A percentile compares a stretch with the other conserved stretches of the same genome.
These are phyloP conservation scores for Lachnum nothofagi DNA, from an alignment of 2,329 filamentous ascomycete species.

Conservation along the genomic window DNA sequence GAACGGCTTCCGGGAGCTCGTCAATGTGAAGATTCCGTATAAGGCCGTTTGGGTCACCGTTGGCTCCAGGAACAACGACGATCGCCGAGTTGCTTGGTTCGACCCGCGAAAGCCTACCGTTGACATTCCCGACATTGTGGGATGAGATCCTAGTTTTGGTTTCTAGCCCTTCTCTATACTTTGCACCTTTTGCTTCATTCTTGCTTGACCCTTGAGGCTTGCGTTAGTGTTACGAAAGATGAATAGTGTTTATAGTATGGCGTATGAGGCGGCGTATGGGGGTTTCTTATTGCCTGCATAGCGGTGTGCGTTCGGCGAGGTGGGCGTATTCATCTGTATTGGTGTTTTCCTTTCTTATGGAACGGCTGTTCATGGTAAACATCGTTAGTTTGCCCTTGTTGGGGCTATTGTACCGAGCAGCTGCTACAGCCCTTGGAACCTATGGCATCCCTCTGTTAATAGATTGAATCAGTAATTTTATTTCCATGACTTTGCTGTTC, in stretches of 20 bases:
- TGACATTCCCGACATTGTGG: conserved; percentile 29
- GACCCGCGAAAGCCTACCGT: conserved; percentile 30
- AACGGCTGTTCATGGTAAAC: background rate
- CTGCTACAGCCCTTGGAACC: no score
- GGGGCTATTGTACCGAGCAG: no score
- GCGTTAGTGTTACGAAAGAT: conserved; percentile 1
- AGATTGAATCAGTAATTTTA: no score
- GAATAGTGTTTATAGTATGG: conserved; percentile 1
- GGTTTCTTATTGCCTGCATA: conserved; percentile 10
- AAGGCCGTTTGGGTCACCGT: conserved; percentile 68
- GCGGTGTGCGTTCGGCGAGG: conserved; percentile 15
- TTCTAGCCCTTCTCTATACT: background rate
- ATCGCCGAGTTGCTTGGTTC: conserved; percentile 33
- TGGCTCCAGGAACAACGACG: conserved; percentile 57
- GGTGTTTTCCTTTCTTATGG: background rate
- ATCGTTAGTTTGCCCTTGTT: background rate
- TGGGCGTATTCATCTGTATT: conserved; percentile 1
- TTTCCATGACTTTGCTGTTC: no score
- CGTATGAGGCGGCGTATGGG: background rate
- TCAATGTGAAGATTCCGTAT: conserved; percentile 45
- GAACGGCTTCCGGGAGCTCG: conserved; percentile 53
- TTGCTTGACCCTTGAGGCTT: background rate
- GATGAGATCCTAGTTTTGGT: conserved; percentile 3
- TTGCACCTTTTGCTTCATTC: background rate
- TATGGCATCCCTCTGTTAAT: no score